Base-by-base conservation (phyloP, 306 rosid genomes). In the Begonia masoniana region DNA sequence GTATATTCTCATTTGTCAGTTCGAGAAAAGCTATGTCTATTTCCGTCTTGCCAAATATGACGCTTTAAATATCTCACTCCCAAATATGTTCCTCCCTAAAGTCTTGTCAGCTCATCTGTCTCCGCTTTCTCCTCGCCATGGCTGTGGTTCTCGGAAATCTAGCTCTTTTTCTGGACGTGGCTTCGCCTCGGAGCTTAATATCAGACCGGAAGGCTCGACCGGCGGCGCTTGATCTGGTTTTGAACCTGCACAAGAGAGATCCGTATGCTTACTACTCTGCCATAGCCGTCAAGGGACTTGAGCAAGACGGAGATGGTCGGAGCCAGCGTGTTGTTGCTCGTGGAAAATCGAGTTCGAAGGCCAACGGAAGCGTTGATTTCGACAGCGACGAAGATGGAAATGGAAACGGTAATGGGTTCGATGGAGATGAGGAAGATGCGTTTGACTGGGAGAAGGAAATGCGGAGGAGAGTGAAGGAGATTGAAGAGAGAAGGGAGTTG, bases 401-500 rank as follows among this genome's bases (percentile, higher is more conserved):
- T 52, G 68, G 70, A 43, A 64, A 63, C 59, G 66, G 73, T 2
- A 72, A 60, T 9, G 82, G 70, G 58, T 49, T 21, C 10, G 74
- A 65, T 10, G 86, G 71, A 12, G 77, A 62, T 2, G 81, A 72
- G 5, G 84, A 59, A 61, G 76, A 76, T 54, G 52, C 43, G 54
- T 59, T 64, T 24, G 82, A 78, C 10, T 89, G 88, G 89, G 87
- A 89, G 82, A 80, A 59, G 71, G 82, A 65, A 68, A 75, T 91
- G 87, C 78, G 89, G 60, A 64, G 70, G 77, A 70, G 84, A 63
- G 59, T 83, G 61, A 86, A 76, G 76, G 96, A 85, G 68, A 70
- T 91, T 16, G 97, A 91, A 71, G 97, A 86, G 62, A 78, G 76
- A 65, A 85, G 63, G 51, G 97, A 85, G 77, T 69, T 91, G 15